phyloP scores from a whole-genome alignment of 345 rosid species.

The Brassica nigra region DNA sequence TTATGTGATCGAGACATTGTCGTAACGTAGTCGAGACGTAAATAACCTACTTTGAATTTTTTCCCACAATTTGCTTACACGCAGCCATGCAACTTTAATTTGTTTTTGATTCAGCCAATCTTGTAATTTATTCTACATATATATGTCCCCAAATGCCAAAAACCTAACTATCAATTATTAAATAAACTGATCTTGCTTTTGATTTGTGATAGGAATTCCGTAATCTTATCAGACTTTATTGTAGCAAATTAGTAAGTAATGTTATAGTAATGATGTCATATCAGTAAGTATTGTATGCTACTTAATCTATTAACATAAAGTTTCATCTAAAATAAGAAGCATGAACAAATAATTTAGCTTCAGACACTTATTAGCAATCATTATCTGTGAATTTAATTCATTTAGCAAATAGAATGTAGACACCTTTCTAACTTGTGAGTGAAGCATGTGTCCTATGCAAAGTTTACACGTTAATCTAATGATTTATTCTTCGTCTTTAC shows the following conservation, averaged over 20 bases:
- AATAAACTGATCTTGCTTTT: background rate
- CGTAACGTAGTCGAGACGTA: slow-evolving; percentile 31
- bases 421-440: slow-evolving; percentile 20
- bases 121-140: slow-evolving; percentile 8
- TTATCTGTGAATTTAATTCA: slow-evolving; percentile 7
- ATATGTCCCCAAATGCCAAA: slow-evolving; percentile 4
- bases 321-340: background rate
- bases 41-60: slow-evolving; percentile 6
- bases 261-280: background rate
- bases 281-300: background rate
- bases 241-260: slow-evolving; percentile 16
- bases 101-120: background rate
- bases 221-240: slow-evolving; percentile 3
- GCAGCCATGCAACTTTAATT: slow-evolving; percentile 26
- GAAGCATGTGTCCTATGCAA: slow-evolving; percentile 15
- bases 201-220: slow-evolving; percentile 14
- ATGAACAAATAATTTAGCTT: background rate
- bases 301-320: background rate
- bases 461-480: slow-evolving; percentile 9
- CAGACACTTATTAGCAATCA: slow-evolving; percentile 25
- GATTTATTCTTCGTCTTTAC: slow-evolving; percentile 1
- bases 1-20: slow-evolving; percentile 24
- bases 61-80: slow-evolving; percentile 19
- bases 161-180: slow-evolving; percentile 29
- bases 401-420: slow-evolving; percentile 21